A percentile compares a stretch with the other conserved stretches of the same genome.
phyloP scores from a whole-genome alignment of 2,329 filamentous ascomycete genomes.

The Clarireedia hainanense region DNA sequence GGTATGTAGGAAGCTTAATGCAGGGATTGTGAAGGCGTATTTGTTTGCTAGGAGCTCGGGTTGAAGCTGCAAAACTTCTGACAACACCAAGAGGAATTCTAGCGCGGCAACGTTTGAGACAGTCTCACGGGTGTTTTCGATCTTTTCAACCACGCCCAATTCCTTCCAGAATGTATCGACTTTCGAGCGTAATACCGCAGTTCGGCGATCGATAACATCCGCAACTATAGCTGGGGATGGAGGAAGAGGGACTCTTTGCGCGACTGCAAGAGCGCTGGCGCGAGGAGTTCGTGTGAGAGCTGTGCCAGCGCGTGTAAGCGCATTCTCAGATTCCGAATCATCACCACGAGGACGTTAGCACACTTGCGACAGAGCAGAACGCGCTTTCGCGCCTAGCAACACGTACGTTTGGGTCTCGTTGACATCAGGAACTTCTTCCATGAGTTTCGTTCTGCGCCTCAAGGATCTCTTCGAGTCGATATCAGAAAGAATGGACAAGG shows the following conservation, averaged over 20 bases:
- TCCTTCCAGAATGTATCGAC: slow-evolving; percentile 56
- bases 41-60: slow-evolving; percentile 62
- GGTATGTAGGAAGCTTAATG: slow-evolving; percentile 46
- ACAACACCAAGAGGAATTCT: slow-evolving; percentile 56
- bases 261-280: slow-evolving; percentile 30
- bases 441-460: slow-evolving; percentile 38
- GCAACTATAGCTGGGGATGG: slow-evolving; percentile 74
- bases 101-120: slow-evolving; percentile 68
- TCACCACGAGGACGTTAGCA: slow-evolving; percentile 22
- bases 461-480: slow-evolving; percentile 35
- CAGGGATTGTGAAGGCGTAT: slow-evolving; percentile 66
- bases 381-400: slow-evolving; percentile 15
- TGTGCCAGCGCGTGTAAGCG: slow-evolving; percentile 22
- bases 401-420: slow-evolving; percentile 22
- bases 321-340: slow-evolving; percentile 27
- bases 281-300: slow-evolving; percentile 28
- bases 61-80: slow-evolving; percentile 66
- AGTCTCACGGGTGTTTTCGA: slow-evolving; percentile 57
- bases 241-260: slow-evolving; percentile 60
- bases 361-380: slow-evolving; percentile 9
- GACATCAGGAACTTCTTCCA: slow-evolving; percentile 30
- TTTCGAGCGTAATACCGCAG: slow-evolving; percentile 57
- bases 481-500: slow-evolving; percentile 31
- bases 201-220: slow-evolving; percentile 65
- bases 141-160: slow-evolving; percentile 58